Percentiles rank a stretch among this genome's conserved stretches.
phyloP scores from a whole-genome alignment of 768 basidiomycete species.

The Boletus edulis region DNA sequence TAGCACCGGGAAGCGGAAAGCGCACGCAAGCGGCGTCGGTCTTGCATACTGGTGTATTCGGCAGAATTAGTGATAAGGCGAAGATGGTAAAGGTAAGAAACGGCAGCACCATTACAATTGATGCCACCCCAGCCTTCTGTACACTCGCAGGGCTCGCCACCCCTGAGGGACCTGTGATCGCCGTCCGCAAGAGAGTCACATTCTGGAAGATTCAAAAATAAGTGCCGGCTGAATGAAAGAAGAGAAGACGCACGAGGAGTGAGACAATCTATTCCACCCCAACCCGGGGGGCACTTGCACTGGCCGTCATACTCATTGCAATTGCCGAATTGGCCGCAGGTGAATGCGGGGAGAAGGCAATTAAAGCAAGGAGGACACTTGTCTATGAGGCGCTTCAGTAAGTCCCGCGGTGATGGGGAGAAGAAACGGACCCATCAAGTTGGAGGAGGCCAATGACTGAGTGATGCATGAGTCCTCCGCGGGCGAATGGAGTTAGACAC shows the following conservation, averaged over 20 bases:
- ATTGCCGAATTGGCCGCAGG: conserved; percentile 87
- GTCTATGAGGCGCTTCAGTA: conserved; percentile 29
- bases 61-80: background rate
- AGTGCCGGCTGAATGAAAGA: conserved; percentile 3
- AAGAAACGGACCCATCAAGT: conserved; percentile 12
- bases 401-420: too few relatives aligned
- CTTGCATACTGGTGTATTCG: conserved; percentile 69
- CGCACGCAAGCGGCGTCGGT: conserved; percentile 74
- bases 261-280: conserved; percentile 95
- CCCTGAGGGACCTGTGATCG: conserved; percentile 75
- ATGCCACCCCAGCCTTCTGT: conserved; percentile 95
- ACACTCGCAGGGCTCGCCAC: conserved; percentile 79
- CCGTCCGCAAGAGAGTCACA: conserved; percentile 95
- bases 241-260: conserved; percentile 68
- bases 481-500: conserved; percentile 1
- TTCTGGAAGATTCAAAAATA: conserved; percentile 44
- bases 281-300: conserved; percentile 96
- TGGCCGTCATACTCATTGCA: conserved; percentile 94
- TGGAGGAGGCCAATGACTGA: conserved; percentile 22
- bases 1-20: conserved; percentile 62
- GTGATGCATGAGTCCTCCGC: conserved; percentile 10
- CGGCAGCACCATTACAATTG: conserved; percentile 87
- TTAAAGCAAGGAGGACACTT: conserved; percentile 93
- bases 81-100: background rate
- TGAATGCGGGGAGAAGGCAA: conserved; percentile 88